These are phyloP conservation scores for Lizonia empirigonia DNA, from an alignment of 2,329 filamentous ascomycete genomes.

Conservation along the genomic window DNA sequence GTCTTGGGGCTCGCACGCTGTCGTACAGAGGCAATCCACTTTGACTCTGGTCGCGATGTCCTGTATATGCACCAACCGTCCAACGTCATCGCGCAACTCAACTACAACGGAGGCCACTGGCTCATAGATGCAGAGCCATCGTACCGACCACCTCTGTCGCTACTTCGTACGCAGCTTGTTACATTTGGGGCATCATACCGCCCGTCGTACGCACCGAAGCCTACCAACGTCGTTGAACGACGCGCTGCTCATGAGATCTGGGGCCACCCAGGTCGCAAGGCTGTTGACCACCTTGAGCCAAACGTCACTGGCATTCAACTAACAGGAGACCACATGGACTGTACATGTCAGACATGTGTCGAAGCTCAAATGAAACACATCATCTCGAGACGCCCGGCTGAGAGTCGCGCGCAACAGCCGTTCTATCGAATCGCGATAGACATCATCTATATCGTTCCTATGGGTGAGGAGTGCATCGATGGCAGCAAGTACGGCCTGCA, in stretches of 20 bases:
- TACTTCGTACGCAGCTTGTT: neutral
- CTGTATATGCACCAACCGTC: too few species aligned
- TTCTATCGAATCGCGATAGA: neutral
- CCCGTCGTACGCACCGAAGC: neutral
- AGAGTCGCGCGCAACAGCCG: neutral
- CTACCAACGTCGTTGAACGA: neutral
- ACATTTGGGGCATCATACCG: neutral
- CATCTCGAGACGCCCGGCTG: neutral
- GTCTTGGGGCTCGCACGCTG: too few species aligned
- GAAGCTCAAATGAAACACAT: neutral
- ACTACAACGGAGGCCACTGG: too few species aligned
- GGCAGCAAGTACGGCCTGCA: neutral
- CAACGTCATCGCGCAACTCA: too few species aligned
- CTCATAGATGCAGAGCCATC: too few species aligned
- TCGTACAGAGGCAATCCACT: too few species aligned
- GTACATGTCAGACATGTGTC: neutral
- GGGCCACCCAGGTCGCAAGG: neutral
- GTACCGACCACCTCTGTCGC: neutral
- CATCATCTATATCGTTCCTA: neutral
- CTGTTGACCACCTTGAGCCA: neutral
- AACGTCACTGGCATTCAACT: neutral
- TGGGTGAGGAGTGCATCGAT: neutral
- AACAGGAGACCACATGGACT: neutral
- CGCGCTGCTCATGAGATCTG: neutral
- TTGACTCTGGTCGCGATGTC: too few species aligned